These are phyloP conservation scores for Lentinula sp. DNA, from an alignment of 768 basidiomycete species.

Conservation along the genomic window DNA sequence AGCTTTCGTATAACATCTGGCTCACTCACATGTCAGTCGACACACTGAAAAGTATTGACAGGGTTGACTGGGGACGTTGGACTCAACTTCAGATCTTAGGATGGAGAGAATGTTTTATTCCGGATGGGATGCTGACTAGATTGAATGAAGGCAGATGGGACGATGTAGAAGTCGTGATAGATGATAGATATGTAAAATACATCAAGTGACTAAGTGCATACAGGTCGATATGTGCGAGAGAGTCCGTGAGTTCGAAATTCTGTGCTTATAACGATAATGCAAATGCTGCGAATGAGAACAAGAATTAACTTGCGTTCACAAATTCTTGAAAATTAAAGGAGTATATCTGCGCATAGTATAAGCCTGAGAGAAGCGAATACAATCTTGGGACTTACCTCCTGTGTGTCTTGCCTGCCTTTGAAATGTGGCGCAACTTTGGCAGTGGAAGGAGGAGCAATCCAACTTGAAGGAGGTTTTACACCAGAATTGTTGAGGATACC, in stretches of 20 bases:
- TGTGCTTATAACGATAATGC: too few relatives aligned
- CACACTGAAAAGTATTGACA: slow-evolving; percentile 32
- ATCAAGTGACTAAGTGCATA: neutral
- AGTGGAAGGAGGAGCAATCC: slow-evolving; percentile 32
- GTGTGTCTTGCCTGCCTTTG: slow-evolving; percentile 4
- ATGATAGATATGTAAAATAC: neutral
- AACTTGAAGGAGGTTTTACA: slow-evolving; percentile 42
- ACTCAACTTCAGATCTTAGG: slow-evolving; percentile 47
- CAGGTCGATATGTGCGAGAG: neutral
- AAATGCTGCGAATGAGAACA: too few relatives aligned
- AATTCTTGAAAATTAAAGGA: slow-evolving; percentile 52
- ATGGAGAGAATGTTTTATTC: slow-evolving; percentile 45
- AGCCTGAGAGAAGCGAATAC: neutral
- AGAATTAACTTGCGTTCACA: slow-evolving; percentile 24
- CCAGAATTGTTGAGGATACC: slow-evolving; percentile 43
- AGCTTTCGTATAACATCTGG: slow-evolving; percentile 64
- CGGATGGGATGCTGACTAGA: slow-evolving; percentile 30
- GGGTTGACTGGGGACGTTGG: slow-evolving; percentile 56
- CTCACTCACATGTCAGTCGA: slow-evolving; percentile 20
- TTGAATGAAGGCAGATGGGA: slow-evolving; percentile 64
- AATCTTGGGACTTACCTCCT: neutral
- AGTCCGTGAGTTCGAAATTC: neutral
- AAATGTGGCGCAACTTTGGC: slow-evolving; percentile 12
- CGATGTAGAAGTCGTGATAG: slow-evolving; percentile 31
- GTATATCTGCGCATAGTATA: slow-evolving; percentile 24